phyloP scores from a whole-genome alignment of 108 stramenopile genomes.

The Cylindrotheca closterium region DNA sequence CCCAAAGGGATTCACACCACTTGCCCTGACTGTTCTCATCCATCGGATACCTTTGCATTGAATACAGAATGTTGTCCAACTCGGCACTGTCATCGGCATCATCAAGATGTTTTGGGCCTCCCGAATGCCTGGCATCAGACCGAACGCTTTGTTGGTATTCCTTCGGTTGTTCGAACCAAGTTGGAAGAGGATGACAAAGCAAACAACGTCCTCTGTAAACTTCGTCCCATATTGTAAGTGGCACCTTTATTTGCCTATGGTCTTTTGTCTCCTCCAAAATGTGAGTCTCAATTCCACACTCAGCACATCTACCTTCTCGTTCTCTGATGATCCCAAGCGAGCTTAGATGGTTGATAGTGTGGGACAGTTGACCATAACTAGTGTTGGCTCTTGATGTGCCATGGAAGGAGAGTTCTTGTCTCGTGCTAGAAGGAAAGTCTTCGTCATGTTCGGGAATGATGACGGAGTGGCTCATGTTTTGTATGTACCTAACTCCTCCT shows the following conservation, averaged over 20 bases:
- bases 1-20: slow-evolving; percentile 47
- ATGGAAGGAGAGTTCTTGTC: too few species aligned
- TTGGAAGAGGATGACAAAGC: slow-evolving; percentile 50
- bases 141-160: too few species aligned
- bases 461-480: too few species aligned
- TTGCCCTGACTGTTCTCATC: slow-evolving; percentile 38
- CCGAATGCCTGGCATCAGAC: too few species aligned
- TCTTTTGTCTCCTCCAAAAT: not conserved
- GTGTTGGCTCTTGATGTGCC: too few species aligned
- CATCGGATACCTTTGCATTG: slow-evolving; percentile 19
- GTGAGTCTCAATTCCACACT: slow-evolving; percentile 8
- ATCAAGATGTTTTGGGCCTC: too few species aligned
- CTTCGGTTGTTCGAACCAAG: slow-evolving; percentile 14
- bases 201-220: slow-evolving; percentile 59
- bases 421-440: too few species aligned
- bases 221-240: slow-evolving; percentile 48
- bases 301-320: not conserved
- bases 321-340: not conserved
- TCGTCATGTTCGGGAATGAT: too few species aligned
- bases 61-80: not conserved
- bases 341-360: not conserved
- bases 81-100: too few species aligned
- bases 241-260: slow-evolving; percentile 10
- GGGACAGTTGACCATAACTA: too few species aligned
- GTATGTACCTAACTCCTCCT: too few species aligned